Conservation (phyloP, 805 yeast species). For the Isabelozyma pseudorhagii region DNA sequence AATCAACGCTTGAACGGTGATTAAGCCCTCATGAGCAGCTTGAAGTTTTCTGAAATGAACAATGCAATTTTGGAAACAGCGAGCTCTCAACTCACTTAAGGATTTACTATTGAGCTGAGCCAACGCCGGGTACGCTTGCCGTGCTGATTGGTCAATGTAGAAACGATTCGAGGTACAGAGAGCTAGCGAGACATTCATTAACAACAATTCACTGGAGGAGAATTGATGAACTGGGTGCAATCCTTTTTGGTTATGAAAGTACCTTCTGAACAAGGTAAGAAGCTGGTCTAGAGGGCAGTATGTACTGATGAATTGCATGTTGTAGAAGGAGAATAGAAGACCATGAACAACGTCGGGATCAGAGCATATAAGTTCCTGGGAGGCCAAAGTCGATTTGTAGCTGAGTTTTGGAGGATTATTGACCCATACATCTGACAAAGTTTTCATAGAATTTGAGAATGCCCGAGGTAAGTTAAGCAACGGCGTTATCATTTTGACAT, state of each 20-base stretch:
- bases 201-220: conserved; percentile 24
- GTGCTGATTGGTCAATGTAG: conserved; percentile 6
- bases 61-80: conserved; percentile 28
- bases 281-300: conserved; percentile 10
- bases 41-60: conserved; percentile 51
- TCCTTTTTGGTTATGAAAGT: conserved; percentile 11
- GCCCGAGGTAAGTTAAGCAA: conserved; percentile 21
- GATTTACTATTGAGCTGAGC: conserved; percentile 3
- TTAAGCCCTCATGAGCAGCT: conserved; percentile 45
- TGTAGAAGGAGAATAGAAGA: conserved; percentile 18
- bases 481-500: conserved; percentile 18
- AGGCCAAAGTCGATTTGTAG: conserved; percentile 5
- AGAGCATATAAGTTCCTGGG: conserved; percentile 4
- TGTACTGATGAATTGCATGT: conserved; percentile 10
- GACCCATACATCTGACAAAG: conserved; percentile 13
- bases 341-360: conserved; percentile 19
- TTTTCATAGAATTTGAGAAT: conserved; percentile 12
- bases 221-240: conserved; percentile 8
- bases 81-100: conserved; percentile 10
- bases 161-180: conserved; percentile 15
- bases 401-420: conserved; percentile 5
- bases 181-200: conserved; percentile 27
- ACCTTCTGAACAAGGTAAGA: conserved; percentile 19
- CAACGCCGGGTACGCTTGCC: conserved; percentile 9
- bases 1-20: conserved; percentile 48